Evolutionary conservation across 805 yeast genomes (phyloP).

Genomic region (Wickerhamiella parazyma): DNA sequence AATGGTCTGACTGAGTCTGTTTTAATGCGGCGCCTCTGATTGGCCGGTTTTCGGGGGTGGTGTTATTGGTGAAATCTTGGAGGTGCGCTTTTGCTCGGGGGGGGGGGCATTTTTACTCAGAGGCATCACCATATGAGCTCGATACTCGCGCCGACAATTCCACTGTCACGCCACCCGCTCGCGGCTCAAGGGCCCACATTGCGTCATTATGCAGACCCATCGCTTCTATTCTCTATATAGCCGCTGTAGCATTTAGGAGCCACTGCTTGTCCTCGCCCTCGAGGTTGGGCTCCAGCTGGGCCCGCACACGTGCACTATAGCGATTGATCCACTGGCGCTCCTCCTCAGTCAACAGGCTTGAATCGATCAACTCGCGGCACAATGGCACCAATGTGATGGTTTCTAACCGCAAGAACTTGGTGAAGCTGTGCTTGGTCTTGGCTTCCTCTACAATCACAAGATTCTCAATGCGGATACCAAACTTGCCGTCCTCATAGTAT

Average conservation of each 20-base stretch:
- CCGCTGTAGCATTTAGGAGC: conserved; percentile 53
- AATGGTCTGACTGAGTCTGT: not conserved
- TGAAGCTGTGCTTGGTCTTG: conserved; percentile 33
- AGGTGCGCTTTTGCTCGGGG: too few relatives aligned
- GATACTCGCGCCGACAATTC: too few relatives aligned
- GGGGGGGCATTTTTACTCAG: not conserved
- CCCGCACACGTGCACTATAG: conserved; percentile 49
- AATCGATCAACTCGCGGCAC: conserved; percentile 62
- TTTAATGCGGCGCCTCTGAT: not conserved
- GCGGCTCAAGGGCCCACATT: too few relatives aligned
- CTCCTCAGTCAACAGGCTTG: conserved; percentile 36
- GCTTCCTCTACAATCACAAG: conserved; percentile 46
- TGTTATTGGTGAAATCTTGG: too few relatives aligned
- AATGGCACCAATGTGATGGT: conserved; percentile 77
- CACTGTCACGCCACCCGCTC: too few relatives aligned
- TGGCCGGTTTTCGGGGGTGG: not conserved
- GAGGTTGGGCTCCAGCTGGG: conserved; percentile 36
- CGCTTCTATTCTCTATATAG: conserved; percentile 13
- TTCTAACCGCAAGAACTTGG: conserved; percentile 54
- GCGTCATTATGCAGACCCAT: too few relatives aligned
- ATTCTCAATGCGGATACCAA: conserved; percentile 82
- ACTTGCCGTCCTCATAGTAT: conserved; percentile 75
- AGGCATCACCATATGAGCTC: too few relatives aligned
- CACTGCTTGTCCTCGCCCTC: conserved; percentile 50
- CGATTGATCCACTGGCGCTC: conserved; percentile 58